phyloP scores from a whole-genome alignment of 176 grass and related monocot species.

The Canna indica region DNA sequence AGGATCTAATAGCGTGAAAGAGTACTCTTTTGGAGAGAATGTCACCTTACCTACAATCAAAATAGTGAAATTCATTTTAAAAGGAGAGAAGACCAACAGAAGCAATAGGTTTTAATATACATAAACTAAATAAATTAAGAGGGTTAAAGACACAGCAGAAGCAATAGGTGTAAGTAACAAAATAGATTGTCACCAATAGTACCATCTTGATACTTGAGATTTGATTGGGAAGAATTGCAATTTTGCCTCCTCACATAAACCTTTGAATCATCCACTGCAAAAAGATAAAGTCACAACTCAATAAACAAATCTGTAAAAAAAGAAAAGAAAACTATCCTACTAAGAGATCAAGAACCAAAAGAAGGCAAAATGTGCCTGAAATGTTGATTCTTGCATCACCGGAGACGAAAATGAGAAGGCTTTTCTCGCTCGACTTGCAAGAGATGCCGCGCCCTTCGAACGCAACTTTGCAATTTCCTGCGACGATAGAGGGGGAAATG shows the following conservation, averaged over 20 bases:
- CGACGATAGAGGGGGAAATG: not conserved
- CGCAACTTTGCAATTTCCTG: conserved; percentile 75
- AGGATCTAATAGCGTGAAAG: conserved; percentile 54
- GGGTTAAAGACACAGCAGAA: not conserved
- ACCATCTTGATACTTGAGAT: conserved; percentile 16
- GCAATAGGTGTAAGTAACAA: not conserved
- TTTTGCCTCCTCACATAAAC: not conserved
- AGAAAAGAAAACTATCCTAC: not conserved
- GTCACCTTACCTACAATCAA: not conserved
- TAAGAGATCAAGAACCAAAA: not conserved
- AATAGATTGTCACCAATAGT: not conserved
- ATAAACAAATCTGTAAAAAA: not conserved
- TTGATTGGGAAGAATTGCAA: not conserved
- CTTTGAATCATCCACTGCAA: conserved; percentile 32
- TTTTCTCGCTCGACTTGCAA: conserved; percentile 30
- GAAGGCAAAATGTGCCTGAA: conserved; percentile 26
- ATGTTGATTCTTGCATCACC: conserved; percentile 41
- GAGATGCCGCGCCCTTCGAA: conserved; percentile 33
- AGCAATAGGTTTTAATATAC: not conserved
- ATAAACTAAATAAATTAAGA: not conserved
- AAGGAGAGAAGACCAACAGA: not conserved
- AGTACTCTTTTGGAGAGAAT: conserved; percentile 11
- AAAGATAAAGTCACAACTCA: not conserved
- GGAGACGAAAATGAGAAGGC: conserved; percentile 35
- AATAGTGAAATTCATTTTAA: not conserved